These are phyloP conservation scores for Exophiala lecanii-corni DNA, from an alignment of 2,329 filamentous ascomycete genomes.

Conservation along the genomic window DNA sequence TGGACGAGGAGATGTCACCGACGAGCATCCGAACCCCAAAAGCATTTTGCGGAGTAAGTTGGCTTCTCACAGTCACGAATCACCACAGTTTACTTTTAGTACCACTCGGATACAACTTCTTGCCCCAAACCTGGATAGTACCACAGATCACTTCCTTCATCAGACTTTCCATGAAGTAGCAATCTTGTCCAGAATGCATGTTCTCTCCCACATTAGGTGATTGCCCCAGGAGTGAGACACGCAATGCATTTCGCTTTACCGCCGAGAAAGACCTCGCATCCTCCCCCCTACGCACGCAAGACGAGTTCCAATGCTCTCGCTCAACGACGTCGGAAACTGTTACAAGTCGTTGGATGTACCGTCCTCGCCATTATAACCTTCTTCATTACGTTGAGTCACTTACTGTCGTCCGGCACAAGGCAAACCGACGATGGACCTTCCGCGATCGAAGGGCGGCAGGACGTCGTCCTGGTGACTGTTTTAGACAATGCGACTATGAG, in stretches of 20 bases:
- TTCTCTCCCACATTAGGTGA: too few relatives aligned
- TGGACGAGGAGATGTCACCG: too few relatives aligned
- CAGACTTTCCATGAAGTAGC: too few relatives aligned
- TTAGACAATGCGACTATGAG: slow-evolving; percentile 65
- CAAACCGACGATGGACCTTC: slow-evolving; percentile 29
- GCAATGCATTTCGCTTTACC: slow-evolving; percentile 87
- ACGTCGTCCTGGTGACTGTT: slow-evolving; percentile 76
- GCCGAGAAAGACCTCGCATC: slow-evolving; percentile 74
- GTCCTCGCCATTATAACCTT: slow-evolving; percentile 53
- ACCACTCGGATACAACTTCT: too few relatives aligned
- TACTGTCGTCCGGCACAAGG: slow-evolving; percentile 32
- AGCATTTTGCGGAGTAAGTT: too few relatives aligned
- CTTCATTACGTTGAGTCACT: slow-evolving; percentile 55
- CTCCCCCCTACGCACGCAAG: slow-evolving; percentile 61
- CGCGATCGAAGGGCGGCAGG: slow-evolving; percentile 43
- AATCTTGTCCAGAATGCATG: too few relatives aligned
- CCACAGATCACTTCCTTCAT: too few relatives aligned
- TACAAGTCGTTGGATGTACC: slow-evolving; percentile 55
- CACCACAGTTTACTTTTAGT: too few relatives aligned
- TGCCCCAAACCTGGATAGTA: too few relatives aligned
- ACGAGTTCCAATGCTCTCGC: slow-evolving; percentile 31
- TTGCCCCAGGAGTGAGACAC: not conserved
- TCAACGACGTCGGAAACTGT: slow-evolving; percentile 54
- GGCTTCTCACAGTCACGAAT: too few relatives aligned
- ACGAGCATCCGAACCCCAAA: too few relatives aligned